Percentiles rank a stretch among this genome's conserved stretches.
Conservation (phyloP, 192 early-diverging fungal species). For the Phycomyces blakesleeanus region DNA sequence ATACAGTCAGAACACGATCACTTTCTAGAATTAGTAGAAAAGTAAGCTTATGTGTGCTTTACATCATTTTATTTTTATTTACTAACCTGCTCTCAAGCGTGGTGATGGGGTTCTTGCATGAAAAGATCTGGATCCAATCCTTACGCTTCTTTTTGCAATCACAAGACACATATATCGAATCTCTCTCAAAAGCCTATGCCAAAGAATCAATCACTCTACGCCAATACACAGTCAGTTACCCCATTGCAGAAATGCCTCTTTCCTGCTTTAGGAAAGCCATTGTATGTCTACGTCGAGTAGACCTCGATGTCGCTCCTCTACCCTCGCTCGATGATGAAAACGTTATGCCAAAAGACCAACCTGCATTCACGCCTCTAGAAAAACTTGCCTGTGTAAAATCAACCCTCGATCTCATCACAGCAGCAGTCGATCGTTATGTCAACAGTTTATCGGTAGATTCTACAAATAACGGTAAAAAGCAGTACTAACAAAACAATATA, state of each 20-base stretch:
- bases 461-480: neutral
- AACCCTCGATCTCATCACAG: constrained; percentile 42
- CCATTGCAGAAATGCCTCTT: constrained; percentile 33
- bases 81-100: constrained; percentile 39
- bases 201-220: constrained; percentile 31
- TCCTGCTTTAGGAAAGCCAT: constrained; percentile 33
- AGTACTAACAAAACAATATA: neutral
- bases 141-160: constrained; percentile 37
- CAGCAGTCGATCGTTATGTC: constrained; percentile 39
- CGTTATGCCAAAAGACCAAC: neutral
- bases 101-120: constrained; percentile 46
- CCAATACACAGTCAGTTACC: constrained; percentile 38
- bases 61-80: neutral
- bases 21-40: constrained; percentile 48
- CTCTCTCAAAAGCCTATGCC: constrained; percentile 33
- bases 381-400: constrained; percentile 42
- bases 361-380: constrained; percentile 45
- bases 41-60: constrained; percentile 40
- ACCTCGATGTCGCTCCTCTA: constrained; percentile 7
- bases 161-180: constrained; percentile 40
- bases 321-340: neutral
- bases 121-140: constrained; percentile 51
- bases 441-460: neutral
- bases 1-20: constrained; percentile 40
- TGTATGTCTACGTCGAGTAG: constrained; percentile 29